A percentile compares a stretch with the other conserved stretches of the same genome.
phyloP scores from a whole-genome alignment of 1,139 yeast species.

The Suhomyces yuchorum region DNA sequence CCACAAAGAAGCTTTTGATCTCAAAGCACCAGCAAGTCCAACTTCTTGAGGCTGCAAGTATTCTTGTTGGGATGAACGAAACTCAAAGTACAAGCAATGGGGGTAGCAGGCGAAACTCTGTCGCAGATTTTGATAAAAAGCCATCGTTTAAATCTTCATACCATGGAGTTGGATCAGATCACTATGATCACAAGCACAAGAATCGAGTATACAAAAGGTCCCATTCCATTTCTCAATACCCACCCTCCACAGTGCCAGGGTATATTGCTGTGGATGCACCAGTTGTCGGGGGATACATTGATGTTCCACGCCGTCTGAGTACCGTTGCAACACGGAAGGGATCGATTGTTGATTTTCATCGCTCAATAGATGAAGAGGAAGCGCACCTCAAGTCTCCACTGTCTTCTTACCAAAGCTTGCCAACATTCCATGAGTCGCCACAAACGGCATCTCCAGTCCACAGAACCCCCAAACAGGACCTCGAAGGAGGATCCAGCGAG shows the following conservation, averaged over 20 bases:
- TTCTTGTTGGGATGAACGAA: conserved; percentile 80
- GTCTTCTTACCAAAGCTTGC: conserved; percentile 9
- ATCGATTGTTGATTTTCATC: conserved; percentile 11
- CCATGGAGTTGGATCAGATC: conserved; percentile 5
- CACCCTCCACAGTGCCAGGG: conserved; percentile 15
- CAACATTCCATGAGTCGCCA: conserved; percentile 8
- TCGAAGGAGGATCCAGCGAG: background rate
- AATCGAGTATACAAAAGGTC: conserved; percentile 12
- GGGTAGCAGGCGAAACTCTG: conserved; percentile 20
- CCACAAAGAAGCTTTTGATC: conserved; percentile 74
- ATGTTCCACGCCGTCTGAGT: conserved; percentile 15
- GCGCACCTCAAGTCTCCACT: conserved; percentile 13
- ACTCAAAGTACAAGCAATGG: conserved; percentile 11
- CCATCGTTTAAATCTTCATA: conserved; percentile 8
- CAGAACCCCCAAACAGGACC: conserved; percentile 6
- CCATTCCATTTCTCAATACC: conserved; percentile 18
- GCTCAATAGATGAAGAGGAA: conserved; percentile 6
- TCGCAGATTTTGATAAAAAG: conserved; percentile 4
- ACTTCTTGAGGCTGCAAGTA: conserved; percentile 83
- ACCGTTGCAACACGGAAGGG: conserved; percentile 7
- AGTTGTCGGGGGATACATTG: conserved; percentile 24
- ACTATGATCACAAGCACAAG: conserved; percentile 6
- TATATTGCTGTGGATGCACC: conserved; percentile 15
- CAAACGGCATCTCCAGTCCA: conserved; percentile 8
- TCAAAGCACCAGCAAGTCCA: conserved; percentile 94